phyloP scores from a whole-genome alignment of 139 green algal species.

The Volvox reticuliferus region DNA sequence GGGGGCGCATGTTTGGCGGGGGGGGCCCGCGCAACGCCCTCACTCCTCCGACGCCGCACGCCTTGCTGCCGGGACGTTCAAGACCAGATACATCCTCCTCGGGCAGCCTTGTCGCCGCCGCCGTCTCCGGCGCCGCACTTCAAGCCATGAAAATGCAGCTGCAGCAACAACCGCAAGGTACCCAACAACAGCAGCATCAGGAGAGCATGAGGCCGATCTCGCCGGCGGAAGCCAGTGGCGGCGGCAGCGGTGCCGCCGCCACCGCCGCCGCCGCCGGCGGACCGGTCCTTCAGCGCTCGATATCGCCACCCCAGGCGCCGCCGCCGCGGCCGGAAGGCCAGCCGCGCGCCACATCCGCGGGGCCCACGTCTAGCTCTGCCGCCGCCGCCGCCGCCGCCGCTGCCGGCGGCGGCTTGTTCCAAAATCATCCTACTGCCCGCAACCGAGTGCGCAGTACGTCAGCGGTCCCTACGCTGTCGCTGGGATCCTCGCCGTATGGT shows the following conservation, averaged over 20 bases:
- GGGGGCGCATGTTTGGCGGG: background rate
- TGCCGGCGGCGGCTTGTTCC: background rate
- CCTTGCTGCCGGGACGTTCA: background rate
- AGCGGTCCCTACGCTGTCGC: background rate
- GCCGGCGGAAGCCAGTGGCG: background rate
- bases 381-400: background rate
- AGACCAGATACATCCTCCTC: slow-evolving; percentile 4
- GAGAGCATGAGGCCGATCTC: background rate
- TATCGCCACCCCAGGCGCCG: background rate
- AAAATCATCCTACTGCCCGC: background rate
- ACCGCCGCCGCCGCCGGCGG: background rate
- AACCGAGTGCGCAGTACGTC: slow-evolving; percentile 1
- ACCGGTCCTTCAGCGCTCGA: background rate
- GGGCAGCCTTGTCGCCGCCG: slow-evolving; percentile 15
- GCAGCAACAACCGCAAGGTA: slow-evolving; percentile 4
- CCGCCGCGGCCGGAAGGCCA: background rate
- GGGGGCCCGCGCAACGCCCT: background rate
- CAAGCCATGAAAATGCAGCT: slow-evolving; percentile 22
- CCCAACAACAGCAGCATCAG: background rate
- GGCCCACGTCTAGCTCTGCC: background rate
- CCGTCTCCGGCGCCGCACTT: slow-evolving; percentile 19
- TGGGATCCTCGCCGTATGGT: background rate
- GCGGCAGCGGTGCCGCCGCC: background rate
- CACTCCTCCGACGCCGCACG: slow-evolving; percentile 4
- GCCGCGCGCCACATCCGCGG: background rate